Evolutionary conservation across 306 rosid genomes (phyloP).

Genomic region (Trifolium subterraneum): DNA sequence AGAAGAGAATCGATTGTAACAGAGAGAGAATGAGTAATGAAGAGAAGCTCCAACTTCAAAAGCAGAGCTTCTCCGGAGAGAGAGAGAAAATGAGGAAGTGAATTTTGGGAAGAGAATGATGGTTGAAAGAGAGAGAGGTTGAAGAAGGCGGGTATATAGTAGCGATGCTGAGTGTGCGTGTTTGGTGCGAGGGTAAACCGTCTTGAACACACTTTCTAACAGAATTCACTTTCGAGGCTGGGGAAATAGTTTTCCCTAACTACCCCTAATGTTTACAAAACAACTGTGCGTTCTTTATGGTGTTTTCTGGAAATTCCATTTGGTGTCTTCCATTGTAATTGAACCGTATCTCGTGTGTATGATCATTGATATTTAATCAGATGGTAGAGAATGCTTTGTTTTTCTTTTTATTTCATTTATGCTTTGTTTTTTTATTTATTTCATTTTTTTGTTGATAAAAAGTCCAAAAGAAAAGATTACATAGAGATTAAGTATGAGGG

Average conservation of each 20-base stretch:
- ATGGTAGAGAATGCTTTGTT: background rate
- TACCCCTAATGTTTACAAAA: constrained; percentile 6
- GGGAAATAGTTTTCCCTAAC: background rate
- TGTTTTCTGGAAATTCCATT: background rate
- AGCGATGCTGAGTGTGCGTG: constrained; percentile 31
- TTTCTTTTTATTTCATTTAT: too few relatives aligned
- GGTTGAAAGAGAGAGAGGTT: constrained; percentile 35
- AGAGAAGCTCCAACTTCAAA: constrained; percentile 38
- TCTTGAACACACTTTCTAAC: constrained; percentile 50
- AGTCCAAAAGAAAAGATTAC: too few relatives aligned
- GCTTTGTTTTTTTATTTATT: too few relatives aligned
- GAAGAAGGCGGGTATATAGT: constrained; percentile 40
- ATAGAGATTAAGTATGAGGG: too few relatives aligned
- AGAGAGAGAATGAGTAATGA: background rate
- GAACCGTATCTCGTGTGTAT: background rate
- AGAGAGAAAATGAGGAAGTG: constrained; percentile 16
- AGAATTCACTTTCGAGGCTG: constrained; percentile 34
- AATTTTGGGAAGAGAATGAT: constrained; percentile 45
- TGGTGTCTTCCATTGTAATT: background rate
- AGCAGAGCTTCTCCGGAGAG: constrained; percentile 18
- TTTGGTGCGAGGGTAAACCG: constrained; percentile 55
- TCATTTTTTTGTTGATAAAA: too few relatives aligned
- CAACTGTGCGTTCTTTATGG: background rate
- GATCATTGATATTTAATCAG: background rate
- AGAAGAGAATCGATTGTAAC: background rate